Conservation (phyloP, 1,284 basidiomycete species). For the Rhodofomes roseus region DNA sequence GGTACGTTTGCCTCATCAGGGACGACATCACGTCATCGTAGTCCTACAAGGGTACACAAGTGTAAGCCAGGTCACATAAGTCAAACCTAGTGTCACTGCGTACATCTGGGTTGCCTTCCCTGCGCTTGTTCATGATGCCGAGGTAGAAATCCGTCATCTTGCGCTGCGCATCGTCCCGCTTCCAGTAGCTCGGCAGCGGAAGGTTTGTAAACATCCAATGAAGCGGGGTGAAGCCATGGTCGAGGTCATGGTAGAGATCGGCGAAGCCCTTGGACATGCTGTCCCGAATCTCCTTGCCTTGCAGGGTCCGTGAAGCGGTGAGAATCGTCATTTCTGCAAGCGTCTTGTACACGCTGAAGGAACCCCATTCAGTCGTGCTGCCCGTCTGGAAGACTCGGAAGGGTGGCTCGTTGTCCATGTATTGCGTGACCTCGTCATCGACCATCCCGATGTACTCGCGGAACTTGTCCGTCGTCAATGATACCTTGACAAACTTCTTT, state of each 20-base stretch:
- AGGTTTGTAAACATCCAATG: conserved; percentile 96
- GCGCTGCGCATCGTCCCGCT: conserved; percentile 86
- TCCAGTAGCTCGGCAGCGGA: conserved; percentile 86
- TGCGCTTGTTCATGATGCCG: conserved; percentile 81
- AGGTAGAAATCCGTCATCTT: conserved; percentile 96
- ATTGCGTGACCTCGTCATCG: conserved; percentile 76
- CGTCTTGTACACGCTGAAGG: conserved; percentile 70
- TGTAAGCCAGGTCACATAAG: conserved; percentile 2
- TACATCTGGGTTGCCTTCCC: conserved; percentile 46
- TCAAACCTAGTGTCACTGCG: conserved; percentile 8
- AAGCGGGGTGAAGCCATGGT: conserved; percentile 88
- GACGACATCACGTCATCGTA: conserved; percentile 94
- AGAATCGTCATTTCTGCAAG: conserved; percentile 95
- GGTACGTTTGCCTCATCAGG: conserved; percentile 84
- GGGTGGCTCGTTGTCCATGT: conserved; percentile 56
- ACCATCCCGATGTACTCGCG: conserved; percentile 91
- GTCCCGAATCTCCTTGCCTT: conserved; percentile 87
- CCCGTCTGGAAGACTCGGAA: conserved; percentile 63
- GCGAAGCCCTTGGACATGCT: conserved; percentile 85
- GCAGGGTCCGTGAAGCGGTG: conserved; percentile 90
- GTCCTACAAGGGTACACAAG: conserved; percentile 35
- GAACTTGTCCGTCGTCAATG: conserved; percentile 91
- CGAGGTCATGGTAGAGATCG: conserved; percentile 84
- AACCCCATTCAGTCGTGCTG: conserved; percentile 67
- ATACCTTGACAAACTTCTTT: conserved; percentile 96